phyloP scores from a whole-genome alignment of 2,329 filamentous ascomycete species.

The Apiospora hydei region DNA sequence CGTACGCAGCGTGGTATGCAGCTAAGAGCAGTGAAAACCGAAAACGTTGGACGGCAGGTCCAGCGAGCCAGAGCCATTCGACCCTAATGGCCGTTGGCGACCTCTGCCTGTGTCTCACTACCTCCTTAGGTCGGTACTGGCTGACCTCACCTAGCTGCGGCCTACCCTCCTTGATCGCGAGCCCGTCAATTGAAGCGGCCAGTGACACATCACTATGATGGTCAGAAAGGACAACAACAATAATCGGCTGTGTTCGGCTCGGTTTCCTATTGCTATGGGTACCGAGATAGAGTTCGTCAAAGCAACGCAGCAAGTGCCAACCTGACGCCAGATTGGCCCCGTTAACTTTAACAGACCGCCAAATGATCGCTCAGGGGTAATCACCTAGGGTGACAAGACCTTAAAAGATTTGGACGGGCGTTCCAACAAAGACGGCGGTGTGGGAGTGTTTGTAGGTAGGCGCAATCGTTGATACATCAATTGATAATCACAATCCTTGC shows the following conservation, averaged over 20 bases:
- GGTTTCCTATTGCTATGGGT: conserved; percentile 14
- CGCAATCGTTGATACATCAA: background rate
- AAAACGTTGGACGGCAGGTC: background rate
- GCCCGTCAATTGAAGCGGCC: background rate
- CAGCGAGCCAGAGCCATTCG: conserved; percentile 12
- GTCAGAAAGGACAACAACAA: background rate
- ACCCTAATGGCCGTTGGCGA: conserved; percentile 18
- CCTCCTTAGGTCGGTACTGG: too few species aligned
- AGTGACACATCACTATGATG: background rate
- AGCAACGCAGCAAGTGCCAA: conserved; percentile 13
- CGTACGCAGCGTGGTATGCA: background rate
- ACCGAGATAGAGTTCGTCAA: conserved; percentile 19
- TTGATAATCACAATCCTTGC: background rate
- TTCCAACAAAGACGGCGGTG: conserved; percentile 6
- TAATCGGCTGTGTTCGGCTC: background rate
- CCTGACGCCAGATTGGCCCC: conserved; percentile 4
- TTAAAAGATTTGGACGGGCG: background rate
- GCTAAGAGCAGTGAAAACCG: conserved; percentile 14
- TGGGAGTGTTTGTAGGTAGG: background rate
- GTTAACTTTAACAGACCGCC: conserved; percentile 19
- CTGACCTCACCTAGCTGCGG: conserved; percentile 3
- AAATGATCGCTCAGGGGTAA: background rate
- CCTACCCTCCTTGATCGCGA: background rate
- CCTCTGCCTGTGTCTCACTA: background rate
- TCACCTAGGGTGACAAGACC: background rate